These are phyloP conservation scores for Trifolium subterraneum DNA, from an alignment of 306 rosid genomes.

Conservation along the genomic window DNA sequence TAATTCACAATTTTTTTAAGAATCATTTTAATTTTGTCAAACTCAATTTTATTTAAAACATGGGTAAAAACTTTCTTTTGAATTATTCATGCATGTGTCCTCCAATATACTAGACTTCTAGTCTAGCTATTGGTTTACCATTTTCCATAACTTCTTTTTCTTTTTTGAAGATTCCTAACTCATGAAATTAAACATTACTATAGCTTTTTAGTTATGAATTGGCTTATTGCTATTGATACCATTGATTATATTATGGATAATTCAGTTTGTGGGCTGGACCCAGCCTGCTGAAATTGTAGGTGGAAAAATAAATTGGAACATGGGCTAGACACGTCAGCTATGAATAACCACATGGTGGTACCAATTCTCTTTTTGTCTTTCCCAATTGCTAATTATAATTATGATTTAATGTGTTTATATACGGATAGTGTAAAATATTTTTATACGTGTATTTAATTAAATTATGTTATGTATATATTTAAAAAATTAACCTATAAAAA, in stretches of 20 bases:
- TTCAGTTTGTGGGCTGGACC: constrained; percentile 20
- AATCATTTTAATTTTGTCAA: no score
- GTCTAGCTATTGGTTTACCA: no score
- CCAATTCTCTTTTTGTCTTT: constrained; percentile 4
- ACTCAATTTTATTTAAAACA: no score
- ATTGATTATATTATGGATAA: background rate
- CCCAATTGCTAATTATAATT: background rate
- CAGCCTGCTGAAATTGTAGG: constrained; percentile 22
- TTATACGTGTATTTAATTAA: no score
- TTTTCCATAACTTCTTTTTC: background rate
- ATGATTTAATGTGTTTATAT: no score
- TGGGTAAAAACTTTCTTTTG: no score
- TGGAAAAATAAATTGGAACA: constrained; percentile 39
- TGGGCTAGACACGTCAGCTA: constrained; percentile 1
- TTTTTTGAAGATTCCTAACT: background rate
- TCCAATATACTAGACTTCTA: no score
- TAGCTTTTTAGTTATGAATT: background rate
- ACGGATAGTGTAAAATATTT: background rate
- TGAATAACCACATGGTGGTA: constrained; percentile 48
- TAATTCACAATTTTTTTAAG: no score
- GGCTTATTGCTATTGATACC: background rate
- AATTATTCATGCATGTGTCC: no score
- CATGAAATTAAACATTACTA: background rate
- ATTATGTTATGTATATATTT: no score
- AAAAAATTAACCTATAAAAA: no score